These are phyloP conservation scores for Termitomyces heimii DNA, from an alignment of 768 basidiomycete genomes.

Conservation along the genomic window DNA sequence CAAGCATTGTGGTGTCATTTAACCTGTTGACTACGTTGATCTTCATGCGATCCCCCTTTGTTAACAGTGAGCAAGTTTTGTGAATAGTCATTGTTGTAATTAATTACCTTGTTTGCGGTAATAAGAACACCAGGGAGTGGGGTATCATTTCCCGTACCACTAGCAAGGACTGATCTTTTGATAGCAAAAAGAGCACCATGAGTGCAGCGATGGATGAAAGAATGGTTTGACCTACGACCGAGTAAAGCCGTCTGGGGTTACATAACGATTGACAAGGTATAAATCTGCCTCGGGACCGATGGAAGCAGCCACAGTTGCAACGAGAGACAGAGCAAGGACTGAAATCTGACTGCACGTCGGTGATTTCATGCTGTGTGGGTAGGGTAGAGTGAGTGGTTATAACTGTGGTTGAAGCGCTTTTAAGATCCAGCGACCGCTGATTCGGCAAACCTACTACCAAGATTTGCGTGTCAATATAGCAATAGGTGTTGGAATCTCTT, in stretches of 20 bases:
- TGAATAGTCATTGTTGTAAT: background rate
- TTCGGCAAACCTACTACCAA: background rate
- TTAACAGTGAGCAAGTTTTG: background rate
- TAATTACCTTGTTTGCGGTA: background rate
- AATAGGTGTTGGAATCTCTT: background rate
- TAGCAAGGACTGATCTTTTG: background rate
- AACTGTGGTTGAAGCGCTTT: background rate
- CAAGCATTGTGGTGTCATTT: background rate
- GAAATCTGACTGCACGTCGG: background rate
- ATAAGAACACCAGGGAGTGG: background rate
- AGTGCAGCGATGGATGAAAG: background rate
- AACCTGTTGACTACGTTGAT: background rate
- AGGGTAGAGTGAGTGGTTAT: background rate
- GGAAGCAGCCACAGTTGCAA: background rate
- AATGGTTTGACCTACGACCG: background rate
- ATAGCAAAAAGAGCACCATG: too few species aligned
- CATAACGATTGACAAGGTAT: background rate
- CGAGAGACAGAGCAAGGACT: background rate
- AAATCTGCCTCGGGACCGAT: background rate
- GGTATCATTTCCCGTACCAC: background rate
- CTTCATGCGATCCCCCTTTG: background rate
- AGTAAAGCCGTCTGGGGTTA: background rate
- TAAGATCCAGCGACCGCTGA: background rate
- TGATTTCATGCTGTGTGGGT: background rate
- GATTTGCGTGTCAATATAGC: too few species aligned